Percentiles rank a stretch among this genome's conserved stretches.
Evolutionary conservation across 768 basidiomycete species (phyloP).

Genomic region (Kwoniella dejecticola): DNA sequence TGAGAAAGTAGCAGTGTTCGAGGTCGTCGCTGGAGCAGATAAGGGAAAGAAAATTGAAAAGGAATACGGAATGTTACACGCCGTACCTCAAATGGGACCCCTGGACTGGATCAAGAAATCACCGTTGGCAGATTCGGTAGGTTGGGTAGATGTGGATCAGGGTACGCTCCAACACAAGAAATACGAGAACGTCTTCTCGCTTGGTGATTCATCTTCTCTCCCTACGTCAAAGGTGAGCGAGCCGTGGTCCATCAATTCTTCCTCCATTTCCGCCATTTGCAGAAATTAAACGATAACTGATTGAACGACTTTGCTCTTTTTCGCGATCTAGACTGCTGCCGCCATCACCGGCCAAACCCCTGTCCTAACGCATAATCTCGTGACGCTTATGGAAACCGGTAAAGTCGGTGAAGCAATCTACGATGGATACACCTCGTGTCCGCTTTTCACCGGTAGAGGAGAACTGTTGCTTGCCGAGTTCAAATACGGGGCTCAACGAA

Average conservation of each 20-base stretch:
- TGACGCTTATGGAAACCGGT: slow-evolving; percentile 72
- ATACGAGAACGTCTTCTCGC: slow-evolving; percentile 78
- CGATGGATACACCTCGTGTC: slow-evolving; percentile 64
- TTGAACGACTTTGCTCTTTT: neutral
- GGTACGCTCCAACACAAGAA: slow-evolving; percentile 81
- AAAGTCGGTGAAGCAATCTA: slow-evolving; percentile 71
- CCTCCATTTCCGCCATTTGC: too few species aligned
- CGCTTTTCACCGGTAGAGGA: slow-evolving; percentile 75
- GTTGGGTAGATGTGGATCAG: slow-evolving; percentile 86
- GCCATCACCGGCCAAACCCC: slow-evolving; percentile 90
- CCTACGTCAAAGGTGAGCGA: slow-evolving; percentile 76
- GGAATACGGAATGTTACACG: slow-evolving; percentile 82
- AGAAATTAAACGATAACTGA: neutral
- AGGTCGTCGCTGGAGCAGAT: slow-evolving; percentile 66
- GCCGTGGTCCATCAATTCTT: neutral
- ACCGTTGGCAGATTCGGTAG: slow-evolving; percentile 67
- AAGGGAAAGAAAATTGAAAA: slow-evolving; percentile 63
- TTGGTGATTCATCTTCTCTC: slow-evolving; percentile 89
- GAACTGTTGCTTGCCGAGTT: slow-evolving; percentile 81
- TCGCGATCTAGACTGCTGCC: slow-evolving; percentile 68
- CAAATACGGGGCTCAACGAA: slow-evolving; percentile 84
- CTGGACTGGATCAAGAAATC: slow-evolving; percentile 65
- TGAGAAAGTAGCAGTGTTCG: slow-evolving; percentile 82
- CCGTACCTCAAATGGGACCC: slow-evolving; percentile 89
- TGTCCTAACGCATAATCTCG: slow-evolving; percentile 84